Evolutionary conservation across 176 grass and related monocot genomes (phyloP), one percentile per base, ranked within the genome.

Genomic region (Rhynchospora pubera): DNA sequence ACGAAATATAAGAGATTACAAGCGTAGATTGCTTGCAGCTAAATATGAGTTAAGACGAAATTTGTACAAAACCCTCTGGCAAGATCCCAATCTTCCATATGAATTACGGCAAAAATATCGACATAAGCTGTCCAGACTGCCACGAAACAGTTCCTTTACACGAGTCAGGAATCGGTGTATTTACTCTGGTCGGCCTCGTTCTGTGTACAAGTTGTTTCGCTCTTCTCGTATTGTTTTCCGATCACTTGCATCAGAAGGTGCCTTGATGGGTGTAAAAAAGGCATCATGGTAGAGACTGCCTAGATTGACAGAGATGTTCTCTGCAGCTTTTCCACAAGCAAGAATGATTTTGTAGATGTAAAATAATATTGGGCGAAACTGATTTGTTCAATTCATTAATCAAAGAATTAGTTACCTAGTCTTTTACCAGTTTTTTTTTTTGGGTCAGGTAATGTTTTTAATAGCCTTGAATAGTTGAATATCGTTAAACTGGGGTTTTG

Each of bases 181-280:
- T 75, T 93, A 83, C 58, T 91, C 89, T 0, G 83, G 91, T 32
- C 89, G 82, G 22, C 52, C 91, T 24, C 87, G 65, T 13, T 85
- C 84, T 83, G 82, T 87, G 45, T 86, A 91, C 86, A 83, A 70
- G 79, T 87, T 89, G 66, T 94, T 91, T 75, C 87, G 85, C 64
- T 81, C 88, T 85, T 94, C 91, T 57, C 89, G 85, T 89, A 94
- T 94, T 21, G 32, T 94, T 77, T 94, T 93, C 65, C 89, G 87
- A 71, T 42, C 70, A 65, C 88, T 94, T 76, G 89, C 86, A 83
- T 89, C 91, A 62, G 85, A 89, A 90, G 91, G 89, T 91, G 85
- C 87, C 83, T 52, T 94, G 78, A 83, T 87, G 59, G 91, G 91
- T 42, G 44, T 94, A 57, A 94, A 91, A 78, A 94, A 91, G 80